These are phyloP conservation scores for Tetrapisispora phaffii DNA, from an alignment of 805 yeast species.

Conservation along the genomic window DNA sequence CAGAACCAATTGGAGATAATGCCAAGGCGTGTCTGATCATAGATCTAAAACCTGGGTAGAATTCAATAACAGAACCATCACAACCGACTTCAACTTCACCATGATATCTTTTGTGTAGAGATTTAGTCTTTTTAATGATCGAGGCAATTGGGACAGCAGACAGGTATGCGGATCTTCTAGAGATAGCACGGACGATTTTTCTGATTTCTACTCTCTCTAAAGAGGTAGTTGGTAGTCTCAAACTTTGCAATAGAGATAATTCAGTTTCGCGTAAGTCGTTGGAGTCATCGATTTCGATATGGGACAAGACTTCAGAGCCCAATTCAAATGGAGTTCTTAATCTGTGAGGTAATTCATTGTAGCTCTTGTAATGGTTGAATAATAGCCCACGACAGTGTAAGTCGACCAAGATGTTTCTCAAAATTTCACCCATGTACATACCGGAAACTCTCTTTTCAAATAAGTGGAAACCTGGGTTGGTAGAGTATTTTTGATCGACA, in stretches of 20 bases:
- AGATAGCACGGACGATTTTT: constrained; percentile 62
- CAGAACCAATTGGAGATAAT: constrained; percentile 59
- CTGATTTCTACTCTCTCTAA: constrained; percentile 72
- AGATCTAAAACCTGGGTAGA: constrained; percentile 81
- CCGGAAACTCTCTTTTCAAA: constrained; percentile 91
- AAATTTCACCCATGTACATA: constrained; percentile 84
- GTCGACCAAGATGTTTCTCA: constrained; percentile 65
- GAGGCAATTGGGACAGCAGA: constrained; percentile 89
- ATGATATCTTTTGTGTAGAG: constrained; percentile 47
- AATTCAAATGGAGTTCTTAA: constrained; percentile 67
- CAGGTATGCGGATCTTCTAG: constrained; percentile 81
- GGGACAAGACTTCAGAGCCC: constrained; percentile 75
- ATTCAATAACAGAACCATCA: constrained; percentile 91
- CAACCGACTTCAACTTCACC: constrained; percentile 86
- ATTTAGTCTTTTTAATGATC: constrained; percentile 53
- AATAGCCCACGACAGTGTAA: constrained; percentile 49
- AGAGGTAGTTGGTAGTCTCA: constrained; percentile 57
- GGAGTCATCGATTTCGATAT: constrained; percentile 77
- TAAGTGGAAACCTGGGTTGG: constrained; percentile 80
- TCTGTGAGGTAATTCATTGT: constrained; percentile 43
- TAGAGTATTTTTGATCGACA: constrained; percentile 57
- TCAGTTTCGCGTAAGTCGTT: constrained; percentile 62
- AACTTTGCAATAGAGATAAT: constrained; percentile 51
- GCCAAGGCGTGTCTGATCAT: constrained; percentile 72
- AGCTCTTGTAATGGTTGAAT: constrained; percentile 41